Percentiles rank a stretch among this genome's conserved stretches.
Evolutionary conservation across 2,329 filamentous ascomycete genomes (phyloP).

Genomic region (Pseudopithomyces maydicus): DNA sequence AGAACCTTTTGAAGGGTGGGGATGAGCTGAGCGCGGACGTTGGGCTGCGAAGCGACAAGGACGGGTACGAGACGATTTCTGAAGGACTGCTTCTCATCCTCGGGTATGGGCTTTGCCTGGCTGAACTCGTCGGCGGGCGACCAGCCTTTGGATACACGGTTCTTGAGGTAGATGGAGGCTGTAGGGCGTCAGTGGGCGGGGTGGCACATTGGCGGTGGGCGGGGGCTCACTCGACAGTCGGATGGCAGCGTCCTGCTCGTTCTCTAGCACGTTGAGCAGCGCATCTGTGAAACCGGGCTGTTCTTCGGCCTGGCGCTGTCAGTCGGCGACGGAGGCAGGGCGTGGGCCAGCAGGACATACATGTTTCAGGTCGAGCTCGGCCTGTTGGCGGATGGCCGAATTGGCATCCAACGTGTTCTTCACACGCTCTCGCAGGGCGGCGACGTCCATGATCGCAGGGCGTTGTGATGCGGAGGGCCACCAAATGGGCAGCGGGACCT

Average conservation of each 20-base stretch:
- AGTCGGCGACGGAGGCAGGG: conserved; percentile 16
- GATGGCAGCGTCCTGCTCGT: conserved; percentile 82
- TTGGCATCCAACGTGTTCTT: conserved; percentile 76
- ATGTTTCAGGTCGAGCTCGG: conserved; percentile 81
- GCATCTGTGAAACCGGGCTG: conserved; percentile 89
- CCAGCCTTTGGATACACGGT: conserved; percentile 94
- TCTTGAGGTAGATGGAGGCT: conserved; percentile 98
- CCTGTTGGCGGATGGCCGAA: conserved; percentile 74
- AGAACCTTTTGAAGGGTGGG: conserved; percentile 95
- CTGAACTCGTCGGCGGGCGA: conserved; percentile 75
- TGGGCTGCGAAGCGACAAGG: conserved; percentile 77
- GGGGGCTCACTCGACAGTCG: conserved; percentile 77
- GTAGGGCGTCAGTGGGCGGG: conserved; percentile 32
- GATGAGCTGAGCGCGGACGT: conserved; percentile 89
- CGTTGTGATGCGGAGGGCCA: conserved; percentile 6
- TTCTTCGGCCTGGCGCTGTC: conserved; percentile 74
- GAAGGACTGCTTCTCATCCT: conserved; percentile 87
- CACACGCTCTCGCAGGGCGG: conserved; percentile 76
- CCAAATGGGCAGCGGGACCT: conserved; percentile 12
- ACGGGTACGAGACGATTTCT: conserved; percentile 87
- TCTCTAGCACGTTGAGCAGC: conserved; percentile 86
- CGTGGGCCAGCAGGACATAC: conserved; percentile 55
- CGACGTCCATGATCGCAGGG: conserved; percentile 69
- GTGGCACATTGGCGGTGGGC: conserved; percentile 14
- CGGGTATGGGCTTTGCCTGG: conserved; percentile 75